A percentile compares a stretch with the other conserved stretches of the same genome.
Evolutionary conservation across 2,329 filamentous ascomycete genomes (phyloP).

Genomic region (Triangularia setosa): DNA sequence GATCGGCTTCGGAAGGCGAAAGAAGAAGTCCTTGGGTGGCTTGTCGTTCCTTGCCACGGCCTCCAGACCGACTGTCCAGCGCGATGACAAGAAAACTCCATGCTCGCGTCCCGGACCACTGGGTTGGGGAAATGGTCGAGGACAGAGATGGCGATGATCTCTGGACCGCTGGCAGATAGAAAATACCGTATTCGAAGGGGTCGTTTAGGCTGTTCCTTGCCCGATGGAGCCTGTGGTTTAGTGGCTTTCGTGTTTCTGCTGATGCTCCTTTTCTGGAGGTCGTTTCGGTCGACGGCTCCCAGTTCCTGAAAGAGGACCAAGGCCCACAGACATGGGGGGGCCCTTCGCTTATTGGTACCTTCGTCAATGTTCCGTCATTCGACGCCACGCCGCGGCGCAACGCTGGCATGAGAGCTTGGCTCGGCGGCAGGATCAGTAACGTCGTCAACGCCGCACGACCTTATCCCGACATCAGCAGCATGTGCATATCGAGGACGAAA

Average conservation of each 20-base stretch:
- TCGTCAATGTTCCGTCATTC: background rate
- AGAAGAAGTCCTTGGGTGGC: background rate
- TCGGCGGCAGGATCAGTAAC: background rate
- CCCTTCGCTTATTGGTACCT: background rate
- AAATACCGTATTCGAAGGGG: background rate
- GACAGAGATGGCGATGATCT: background rate
- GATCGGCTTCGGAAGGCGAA: constrained; percentile 7
- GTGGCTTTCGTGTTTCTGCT: background rate
- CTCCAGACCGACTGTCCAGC: background rate
- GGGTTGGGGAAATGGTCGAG: background rate
- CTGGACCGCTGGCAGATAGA: background rate
- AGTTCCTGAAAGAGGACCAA: background rate
- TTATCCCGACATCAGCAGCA: background rate
- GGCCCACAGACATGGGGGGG: background rate
- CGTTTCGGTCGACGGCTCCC: background rate
- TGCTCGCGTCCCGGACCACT: background rate
- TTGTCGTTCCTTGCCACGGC: background rate
- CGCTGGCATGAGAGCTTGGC: background rate
- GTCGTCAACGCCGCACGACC: background rate
- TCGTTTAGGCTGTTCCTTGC: too few relatives aligned
- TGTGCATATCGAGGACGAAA: too few relatives aligned
- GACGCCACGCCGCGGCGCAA: background rate
- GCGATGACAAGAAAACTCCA: background rate
- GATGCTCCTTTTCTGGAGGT: background rate
- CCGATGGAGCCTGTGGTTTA: background rate